Evolutionary conservation across 805 yeast species (phyloP).

Genomic region (Candida nemodendra): DNA sequence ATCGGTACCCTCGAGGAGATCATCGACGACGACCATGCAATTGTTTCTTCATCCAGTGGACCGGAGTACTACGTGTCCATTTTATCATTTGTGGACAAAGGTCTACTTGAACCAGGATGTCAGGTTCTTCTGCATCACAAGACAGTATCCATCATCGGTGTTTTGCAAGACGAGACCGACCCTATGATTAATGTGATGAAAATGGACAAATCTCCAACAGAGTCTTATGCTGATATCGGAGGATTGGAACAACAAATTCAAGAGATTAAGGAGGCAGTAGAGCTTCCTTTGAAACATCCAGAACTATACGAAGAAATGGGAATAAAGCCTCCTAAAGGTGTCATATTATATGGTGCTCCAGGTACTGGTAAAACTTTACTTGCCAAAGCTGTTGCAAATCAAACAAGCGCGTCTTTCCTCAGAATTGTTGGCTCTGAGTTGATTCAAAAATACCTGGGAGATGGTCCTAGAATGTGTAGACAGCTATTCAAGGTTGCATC

Average conservation of each 20-base stretch:
- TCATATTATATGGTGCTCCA: conserved; percentile 94
- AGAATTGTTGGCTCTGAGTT: conserved; percentile 97
- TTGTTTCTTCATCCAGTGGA: conserved; percentile 92
- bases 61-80: conserved; percentile 97
- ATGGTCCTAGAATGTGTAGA: conserved; percentile 92
- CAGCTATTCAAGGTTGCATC: conserved; percentile 96
- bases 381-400: conserved; percentile 98
- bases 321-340: conserved; percentile 97
- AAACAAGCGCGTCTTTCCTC: conserved; percentile 92
- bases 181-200: conserved; percentile 98
- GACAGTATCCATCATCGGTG: conserved; percentile 95
- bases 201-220: conserved; percentile 96
- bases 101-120: conserved; percentile 93
- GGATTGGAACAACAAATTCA: conserved; percentile 95
- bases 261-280: conserved; percentile 97
- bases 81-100: conserved; percentile 95
- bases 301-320: conserved; percentile 98
- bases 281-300: conserved; percentile 93
- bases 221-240: conserved; percentile 95
- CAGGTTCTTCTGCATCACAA: conserved; percentile 94
- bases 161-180: conserved; percentile 95
- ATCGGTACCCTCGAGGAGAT: conserved; percentile 96
- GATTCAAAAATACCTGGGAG: conserved; percentile 95
- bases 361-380: conserved; percentile 96
- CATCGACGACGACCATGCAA: conserved; percentile 98